phyloP scores from a whole-genome alignment of 2,329 filamentous ascomycete species.

The Colletotrichum navitas region DNA sequence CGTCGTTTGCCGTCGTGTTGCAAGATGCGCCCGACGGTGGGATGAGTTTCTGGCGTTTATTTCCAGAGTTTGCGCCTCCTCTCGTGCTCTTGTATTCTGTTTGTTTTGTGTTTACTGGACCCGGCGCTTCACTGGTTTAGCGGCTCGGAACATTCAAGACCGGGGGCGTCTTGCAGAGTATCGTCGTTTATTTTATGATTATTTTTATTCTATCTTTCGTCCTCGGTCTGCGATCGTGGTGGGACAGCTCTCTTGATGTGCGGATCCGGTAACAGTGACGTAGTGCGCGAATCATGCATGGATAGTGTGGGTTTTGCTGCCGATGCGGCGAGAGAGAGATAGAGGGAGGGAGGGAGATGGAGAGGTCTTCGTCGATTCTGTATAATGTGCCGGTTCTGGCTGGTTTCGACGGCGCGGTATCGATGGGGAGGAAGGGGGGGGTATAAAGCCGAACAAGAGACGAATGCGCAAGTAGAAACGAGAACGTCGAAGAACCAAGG shows the following conservation, averaged over 20 bases:
- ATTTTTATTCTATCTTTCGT: background rate
- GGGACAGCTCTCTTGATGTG: slow-evolving; percentile 21
- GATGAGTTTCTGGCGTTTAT: background rate
- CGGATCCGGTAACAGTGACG: slow-evolving; percentile 30
- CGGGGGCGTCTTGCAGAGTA: slow-evolving; percentile 7
- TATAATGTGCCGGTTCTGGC: slow-evolving; percentile 11
- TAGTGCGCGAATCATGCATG: slow-evolving; percentile 23
- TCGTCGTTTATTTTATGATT: background rate
- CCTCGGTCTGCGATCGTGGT: background rate
- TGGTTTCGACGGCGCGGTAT: slow-evolving; percentile 14
- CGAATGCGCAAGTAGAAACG: slow-evolving; percentile 3
- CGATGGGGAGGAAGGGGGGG: background rate
- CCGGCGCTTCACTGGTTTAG: background rate
- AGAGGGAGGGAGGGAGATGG: background rate
- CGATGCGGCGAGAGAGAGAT: background rate
- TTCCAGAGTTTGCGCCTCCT: background rate
- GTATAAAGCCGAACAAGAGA: slow-evolving; percentile 30
- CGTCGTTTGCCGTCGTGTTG: background rate
- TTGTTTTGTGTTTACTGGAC: background rate
- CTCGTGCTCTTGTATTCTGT: slow-evolving; percentile 6
- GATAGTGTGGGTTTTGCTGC: background rate
- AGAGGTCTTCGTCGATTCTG: background rate
- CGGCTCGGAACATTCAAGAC: background rate
- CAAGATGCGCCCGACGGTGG: slow-evolving; percentile 16
- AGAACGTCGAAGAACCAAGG: background rate